Conservation (phyloP, 2,329 filamentous ascomycete species). For the Penicillium expansum region DNA sequence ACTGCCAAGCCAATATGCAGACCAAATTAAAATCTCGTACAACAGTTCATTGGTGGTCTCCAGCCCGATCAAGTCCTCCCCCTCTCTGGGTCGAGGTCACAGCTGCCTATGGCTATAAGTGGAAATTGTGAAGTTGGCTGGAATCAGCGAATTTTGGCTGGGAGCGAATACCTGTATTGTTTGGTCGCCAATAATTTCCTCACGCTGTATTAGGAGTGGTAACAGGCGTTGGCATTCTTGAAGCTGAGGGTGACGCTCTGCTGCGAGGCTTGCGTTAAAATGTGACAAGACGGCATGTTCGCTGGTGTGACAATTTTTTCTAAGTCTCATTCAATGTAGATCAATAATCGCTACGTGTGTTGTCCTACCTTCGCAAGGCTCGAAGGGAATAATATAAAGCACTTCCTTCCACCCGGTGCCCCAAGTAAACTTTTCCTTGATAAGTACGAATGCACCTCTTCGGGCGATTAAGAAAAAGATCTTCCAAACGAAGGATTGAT, state of each 20-base stretch:
- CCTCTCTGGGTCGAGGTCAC: background rate
- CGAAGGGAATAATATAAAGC: background rate
- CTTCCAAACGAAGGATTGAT: background rate
- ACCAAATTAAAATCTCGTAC: background rate
- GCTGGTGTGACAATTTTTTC: background rate
- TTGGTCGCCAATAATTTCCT: background rate
- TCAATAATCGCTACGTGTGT: background rate
- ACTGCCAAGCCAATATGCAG: background rate
- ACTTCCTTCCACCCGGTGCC: background rate
- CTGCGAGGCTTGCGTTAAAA: background rate
- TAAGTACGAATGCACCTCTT: conserved; percentile 5
- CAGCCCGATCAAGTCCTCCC: background rate
- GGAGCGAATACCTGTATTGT: background rate
- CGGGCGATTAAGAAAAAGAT: background rate
- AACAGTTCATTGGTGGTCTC: background rate
- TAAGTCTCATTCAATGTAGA: background rate
- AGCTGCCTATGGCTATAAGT: background rate
- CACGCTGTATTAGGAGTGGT: background rate
- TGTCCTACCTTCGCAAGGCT: background rate
- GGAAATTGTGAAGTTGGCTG: background rate
- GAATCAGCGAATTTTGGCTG: background rate
- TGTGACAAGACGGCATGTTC: background rate
- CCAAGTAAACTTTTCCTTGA: background rate
- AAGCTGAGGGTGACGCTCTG: background rate
- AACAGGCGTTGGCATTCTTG: background rate